Percentiles rank a stretch among this genome's conserved stretches.
phyloP scores from a whole-genome alignment of 2,329 filamentous ascomycete genomes.

The Helotiales sp. region DNA sequence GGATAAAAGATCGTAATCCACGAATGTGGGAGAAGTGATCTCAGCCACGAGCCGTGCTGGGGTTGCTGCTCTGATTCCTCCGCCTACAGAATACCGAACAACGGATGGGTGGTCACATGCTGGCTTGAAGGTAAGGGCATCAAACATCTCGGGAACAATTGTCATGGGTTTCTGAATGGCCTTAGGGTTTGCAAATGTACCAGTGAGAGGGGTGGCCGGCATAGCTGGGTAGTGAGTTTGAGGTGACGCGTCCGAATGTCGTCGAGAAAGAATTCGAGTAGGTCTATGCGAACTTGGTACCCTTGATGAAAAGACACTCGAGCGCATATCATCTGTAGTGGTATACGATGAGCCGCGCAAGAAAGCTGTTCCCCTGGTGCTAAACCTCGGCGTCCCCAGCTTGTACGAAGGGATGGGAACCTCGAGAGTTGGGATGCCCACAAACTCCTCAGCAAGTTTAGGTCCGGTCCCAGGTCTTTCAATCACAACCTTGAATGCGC shows the following conservation, averaged over 20 bases:
- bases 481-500: slow-evolving; percentile 80
- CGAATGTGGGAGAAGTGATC: slow-evolving; percentile 92
- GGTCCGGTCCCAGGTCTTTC: slow-evolving; percentile 70
- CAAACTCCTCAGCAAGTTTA: slow-evolving; percentile 57
- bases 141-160: slow-evolving; percentile 80
- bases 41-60: slow-evolving; percentile 91
- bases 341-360: slow-evolving; percentile 82
- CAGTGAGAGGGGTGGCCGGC: slow-evolving; percentile 26
- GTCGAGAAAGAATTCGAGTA: slow-evolving; percentile 36
- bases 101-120: slow-evolving; percentile 77
- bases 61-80: slow-evolving; percentile 85
- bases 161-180: slow-evolving; percentile 40
- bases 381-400: slow-evolving; percentile 82
- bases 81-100: slow-evolving; percentile 78
- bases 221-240: slow-evolving; percentile 29
- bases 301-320: slow-evolving; percentile 56
- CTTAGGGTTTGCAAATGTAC: slow-evolving; percentile 21
- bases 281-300: slow-evolving; percentile 34
- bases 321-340: slow-evolving; percentile 73
- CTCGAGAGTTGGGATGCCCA: slow-evolving; percentile 64
- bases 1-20: slow-evolving; percentile 95
- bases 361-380: slow-evolving; percentile 73
- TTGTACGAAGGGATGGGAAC: slow-evolving; percentile 84
- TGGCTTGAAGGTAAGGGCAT: slow-evolving; percentile 78
- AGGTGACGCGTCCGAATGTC: slow-evolving; percentile 42